Evolutionary conservation across 257 asterid genomes (phyloP).

Genomic region (Vinca minor): DNA sequence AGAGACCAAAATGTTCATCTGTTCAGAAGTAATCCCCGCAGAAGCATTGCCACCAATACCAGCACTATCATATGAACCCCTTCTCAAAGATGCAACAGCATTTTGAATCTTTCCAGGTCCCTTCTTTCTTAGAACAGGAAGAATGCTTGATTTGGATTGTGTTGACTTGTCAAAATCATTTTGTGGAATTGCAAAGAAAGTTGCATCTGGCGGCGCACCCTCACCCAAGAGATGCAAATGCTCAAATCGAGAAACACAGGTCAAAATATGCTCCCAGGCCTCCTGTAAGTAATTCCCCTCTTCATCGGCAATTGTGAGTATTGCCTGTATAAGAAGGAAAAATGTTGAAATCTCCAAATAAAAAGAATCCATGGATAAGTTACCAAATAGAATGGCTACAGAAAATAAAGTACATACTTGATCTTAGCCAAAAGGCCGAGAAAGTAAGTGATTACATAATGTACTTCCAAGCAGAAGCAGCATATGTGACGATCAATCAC

Average conservation of each 20-base stretch:
- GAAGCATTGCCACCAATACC: slow-evolving; percentile 88
- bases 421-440: slow-evolving; percentile 78
- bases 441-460: no score
- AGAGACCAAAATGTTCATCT: slow-evolving; percentile 84
- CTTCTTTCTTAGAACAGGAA: slow-evolving; percentile 79
- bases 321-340: slow-evolving; percentile 46
- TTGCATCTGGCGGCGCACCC: slow-evolving; percentile 97
- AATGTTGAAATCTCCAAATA: slow-evolving; percentile 9
- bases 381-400: neutral
- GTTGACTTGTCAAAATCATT: slow-evolving; percentile 79
- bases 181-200: slow-evolving; percentile 80
- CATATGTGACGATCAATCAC: neutral
- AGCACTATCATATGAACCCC: slow-evolving; percentile 97
- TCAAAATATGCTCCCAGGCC: slow-evolving; percentile 96
- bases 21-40: slow-evolving; percentile 82
- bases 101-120: slow-evolving; percentile 86
- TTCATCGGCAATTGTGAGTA: slow-evolving; percentile 84
- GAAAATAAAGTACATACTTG: slow-evolving; percentile 13
- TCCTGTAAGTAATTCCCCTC: slow-evolving; percentile 94
- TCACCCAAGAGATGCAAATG: slow-evolving; percentile 98
- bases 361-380: neutral
- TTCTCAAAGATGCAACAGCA: slow-evolving; percentile 70
- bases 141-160: slow-evolving; percentile 63
- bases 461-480: no score
- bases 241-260: slow-evolving; percentile 94